phyloP scores from a whole-genome alignment of 768 basidiomycete species.

The Podaxis carcinomalis region DNA sequence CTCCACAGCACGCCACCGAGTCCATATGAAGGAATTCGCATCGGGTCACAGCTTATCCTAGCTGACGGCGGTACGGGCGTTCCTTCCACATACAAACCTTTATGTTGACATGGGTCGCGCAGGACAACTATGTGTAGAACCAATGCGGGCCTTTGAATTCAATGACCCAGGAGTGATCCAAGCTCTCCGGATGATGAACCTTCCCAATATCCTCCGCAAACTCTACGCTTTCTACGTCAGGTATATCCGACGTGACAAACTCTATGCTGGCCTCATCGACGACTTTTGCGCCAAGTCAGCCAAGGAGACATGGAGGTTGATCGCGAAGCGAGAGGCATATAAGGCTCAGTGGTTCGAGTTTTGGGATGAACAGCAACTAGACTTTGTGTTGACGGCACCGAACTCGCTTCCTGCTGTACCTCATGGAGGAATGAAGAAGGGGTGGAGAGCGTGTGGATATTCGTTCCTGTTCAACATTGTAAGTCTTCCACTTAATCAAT shows the following conservation, averaged over 20 bases:
- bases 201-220: conserved; percentile 43
- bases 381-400: conserved; percentile 57
- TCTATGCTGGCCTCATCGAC: conserved; percentile 51
- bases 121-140: conserved; percentile 24
- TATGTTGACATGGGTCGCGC: not conserved
- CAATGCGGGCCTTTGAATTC: conserved; percentile 35
- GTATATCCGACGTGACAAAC: conserved; percentile 45
- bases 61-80: conserved; percentile 40
- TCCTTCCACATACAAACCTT: not conserved
- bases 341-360: conserved; percentile 38
- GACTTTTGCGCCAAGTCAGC: conserved; percentile 40
- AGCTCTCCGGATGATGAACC: conserved; percentile 32
- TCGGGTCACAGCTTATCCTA: conserved; percentile 48
- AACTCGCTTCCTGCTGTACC: conserved; percentile 54
- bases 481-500: conserved; percentile 14
- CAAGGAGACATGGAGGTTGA: conserved; percentile 41
- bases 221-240: conserved; percentile 49
- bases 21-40: conserved; percentile 47
- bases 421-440: conserved; percentile 47
- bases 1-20: conserved; percentile 34
- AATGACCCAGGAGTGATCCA: conserved; percentile 45
- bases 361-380: conserved; percentile 38
- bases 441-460: conserved; percentile 52
- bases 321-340: conserved; percentile 42
- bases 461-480: conserved; percentile 62